Evolutionary conservation across 2,329 filamentous ascomycete genomes (phyloP).

Genomic region (Trichoderma oligosporum): DNA sequence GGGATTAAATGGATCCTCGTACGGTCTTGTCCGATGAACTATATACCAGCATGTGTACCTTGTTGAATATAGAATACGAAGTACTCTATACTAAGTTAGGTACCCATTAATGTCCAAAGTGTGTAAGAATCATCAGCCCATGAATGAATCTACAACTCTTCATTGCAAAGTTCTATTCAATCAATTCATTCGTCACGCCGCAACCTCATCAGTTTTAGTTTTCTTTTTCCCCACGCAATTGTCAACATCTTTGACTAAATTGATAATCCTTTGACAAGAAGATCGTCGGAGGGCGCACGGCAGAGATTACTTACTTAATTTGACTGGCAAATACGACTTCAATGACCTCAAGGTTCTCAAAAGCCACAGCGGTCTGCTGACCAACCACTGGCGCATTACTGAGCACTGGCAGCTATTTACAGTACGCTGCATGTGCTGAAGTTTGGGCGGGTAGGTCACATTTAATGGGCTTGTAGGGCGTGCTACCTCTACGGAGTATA

Average conservation of each 20-base stretch:
- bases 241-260: background rate
- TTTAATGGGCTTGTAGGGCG: too few species aligned
- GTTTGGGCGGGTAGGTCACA: too few species aligned
- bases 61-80: too few species aligned
- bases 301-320: background rate
- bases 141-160: background rate
- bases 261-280: background rate
- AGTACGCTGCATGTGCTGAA: too few species aligned
- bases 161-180: too few species aligned
- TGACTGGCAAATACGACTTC: background rate
- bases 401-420: too few species aligned
- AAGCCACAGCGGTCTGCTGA: background rate
- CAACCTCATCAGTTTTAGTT: background rate
- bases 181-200: conserved; percentile 6
- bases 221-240: background rate
- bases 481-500: too few species aligned
- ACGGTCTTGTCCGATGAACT: conserved; percentile 10
- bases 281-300: background rate
- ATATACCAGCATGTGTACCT: background rate
- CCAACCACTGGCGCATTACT: background rate
- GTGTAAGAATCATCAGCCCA: background rate
- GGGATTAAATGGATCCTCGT: conserved; percentile 6
- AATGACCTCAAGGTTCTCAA: too few species aligned
- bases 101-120: background rate
- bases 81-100: background rate